These are phyloP conservation scores for Plectranthus barbatus DNA, from an alignment of 257 asterid species.

Conservation along the genomic window DNA sequence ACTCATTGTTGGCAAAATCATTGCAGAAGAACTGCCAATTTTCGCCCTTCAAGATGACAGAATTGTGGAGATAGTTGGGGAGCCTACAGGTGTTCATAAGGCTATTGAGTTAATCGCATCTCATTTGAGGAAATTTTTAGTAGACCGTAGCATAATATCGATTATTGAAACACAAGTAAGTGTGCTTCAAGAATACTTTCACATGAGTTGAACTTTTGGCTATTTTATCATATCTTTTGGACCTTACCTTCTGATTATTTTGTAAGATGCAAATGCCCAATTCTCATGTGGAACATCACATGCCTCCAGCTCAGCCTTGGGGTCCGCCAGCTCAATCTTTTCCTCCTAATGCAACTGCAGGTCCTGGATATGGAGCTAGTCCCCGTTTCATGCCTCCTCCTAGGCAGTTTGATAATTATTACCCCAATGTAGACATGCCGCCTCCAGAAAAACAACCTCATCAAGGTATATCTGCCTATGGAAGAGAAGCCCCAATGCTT, in stretches of 20 bases:
- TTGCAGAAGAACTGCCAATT: constrained; percentile 76
- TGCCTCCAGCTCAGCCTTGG: constrained; percentile 76
- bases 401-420: constrained; percentile 63
- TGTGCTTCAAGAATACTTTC: constrained; percentile 3
- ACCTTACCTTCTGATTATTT: not conserved
- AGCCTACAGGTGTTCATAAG: constrained; percentile 64
- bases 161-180: constrained; percentile 80
- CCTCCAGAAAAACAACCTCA: constrained; percentile 73
- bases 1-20: constrained; percentile 8
- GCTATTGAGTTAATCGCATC: constrained; percentile 76
- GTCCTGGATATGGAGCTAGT: constrained; percentile 60
- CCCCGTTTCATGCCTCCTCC: constrained; percentile 59
- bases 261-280: constrained; percentile 38
- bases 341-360: constrained; percentile 43
- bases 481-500: constrained; percentile 67
- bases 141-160: constrained; percentile 74
- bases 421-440: constrained; percentile 57
- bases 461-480: constrained; percentile 81
- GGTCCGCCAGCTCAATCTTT: constrained; percentile 77
- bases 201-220: not conserved
- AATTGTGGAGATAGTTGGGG: constrained; percentile 84
- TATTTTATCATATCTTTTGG: constrained; percentile 2
- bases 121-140: constrained; percentile 77
- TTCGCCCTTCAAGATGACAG: constrained; percentile 87
- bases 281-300: constrained; percentile 54